phyloP scores from a whole-genome alignment of 2,329 filamentous ascomycete genomes.

The Sporothrix sp. region DNA sequence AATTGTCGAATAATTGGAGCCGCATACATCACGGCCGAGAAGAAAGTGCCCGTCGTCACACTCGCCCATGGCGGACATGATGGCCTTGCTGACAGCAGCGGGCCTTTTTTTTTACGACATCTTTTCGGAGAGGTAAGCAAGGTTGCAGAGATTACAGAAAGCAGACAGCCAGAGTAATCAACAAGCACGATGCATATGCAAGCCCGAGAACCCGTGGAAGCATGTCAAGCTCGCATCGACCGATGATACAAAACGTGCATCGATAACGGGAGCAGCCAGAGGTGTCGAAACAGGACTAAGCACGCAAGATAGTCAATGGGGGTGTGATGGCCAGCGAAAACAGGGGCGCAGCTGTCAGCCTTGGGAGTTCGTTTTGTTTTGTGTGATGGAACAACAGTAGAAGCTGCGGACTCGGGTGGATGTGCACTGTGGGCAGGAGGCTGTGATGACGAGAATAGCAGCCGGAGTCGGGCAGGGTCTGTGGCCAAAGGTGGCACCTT shows the following conservation, averaged over 20 bases:
- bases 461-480: not conserved
- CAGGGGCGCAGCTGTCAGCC: conserved; percentile 4
- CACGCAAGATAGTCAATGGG: too few relatives aligned
- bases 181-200: too few relatives aligned
- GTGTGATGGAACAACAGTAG: not conserved
- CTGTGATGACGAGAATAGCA: not conserved
- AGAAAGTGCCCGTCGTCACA: not conserved
- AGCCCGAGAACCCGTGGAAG: too few relatives aligned
- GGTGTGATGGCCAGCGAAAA: not conserved
- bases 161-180: too few relatives aligned
- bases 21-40: conserved; percentile 7
- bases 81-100: not conserved
- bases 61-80: not conserved
- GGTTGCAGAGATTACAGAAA: too few relatives aligned
- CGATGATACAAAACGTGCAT: too few relatives aligned
- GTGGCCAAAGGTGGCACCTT: not conserved
- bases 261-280: not conserved
- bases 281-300: too few relatives aligned
- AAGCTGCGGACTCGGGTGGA: not conserved
- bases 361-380: not conserved
- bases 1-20: not conserved
- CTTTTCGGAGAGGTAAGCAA: not conserved
- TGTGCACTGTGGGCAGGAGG: not conserved
- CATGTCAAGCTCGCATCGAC: not conserved
- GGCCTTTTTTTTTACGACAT: not conserved